Percentiles rank a stretch among this genome's conserved stretches.
phyloP scores from a whole-genome alignment of 1,139 yeast species.

The Scheffersomyces cryptocercus region DNA sequence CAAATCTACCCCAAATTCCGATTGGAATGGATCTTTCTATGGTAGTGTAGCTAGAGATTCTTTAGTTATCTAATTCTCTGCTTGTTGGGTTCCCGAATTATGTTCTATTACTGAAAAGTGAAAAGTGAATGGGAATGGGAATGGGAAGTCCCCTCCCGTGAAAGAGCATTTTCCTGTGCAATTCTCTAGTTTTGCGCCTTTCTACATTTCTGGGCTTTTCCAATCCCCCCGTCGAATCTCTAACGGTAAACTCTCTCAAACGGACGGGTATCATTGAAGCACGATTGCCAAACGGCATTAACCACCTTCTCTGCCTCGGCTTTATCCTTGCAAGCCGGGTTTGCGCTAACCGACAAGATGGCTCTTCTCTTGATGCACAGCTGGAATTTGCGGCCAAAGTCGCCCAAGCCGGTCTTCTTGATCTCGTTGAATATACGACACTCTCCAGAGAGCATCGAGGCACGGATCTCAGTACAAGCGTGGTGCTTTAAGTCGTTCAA shows the following conservation, averaged over 20 bases:
- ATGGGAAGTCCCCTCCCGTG: too few relatives aligned
- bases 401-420: slow-evolving; percentile 59
- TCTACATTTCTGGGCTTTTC: neutral
- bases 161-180: neutral
- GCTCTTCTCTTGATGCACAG: slow-evolving; percentile 90
- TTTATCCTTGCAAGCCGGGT: slow-evolving; percentile 74
- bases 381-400: slow-evolving; percentile 83
- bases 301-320: slow-evolving; percentile 81
- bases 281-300: slow-evolving; percentile 85
- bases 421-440: slow-evolving; percentile 90
- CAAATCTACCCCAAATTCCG: too few relatives aligned
- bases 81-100: too few relatives aligned
- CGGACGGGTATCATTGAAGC: slow-evolving; percentile 94
- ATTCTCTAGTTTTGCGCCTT: too few relatives aligned
- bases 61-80: too few relatives aligned
- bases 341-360: slow-evolving; percentile 74
- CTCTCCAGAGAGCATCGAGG: slow-evolving; percentile 91
- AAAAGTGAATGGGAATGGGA: too few relatives aligned
- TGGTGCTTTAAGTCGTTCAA: slow-evolving; percentile 85
- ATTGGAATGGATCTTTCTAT: too few relatives aligned
- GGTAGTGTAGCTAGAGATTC: too few relatives aligned
- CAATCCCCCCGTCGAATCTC: neutral
- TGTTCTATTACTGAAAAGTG: too few relatives aligned
- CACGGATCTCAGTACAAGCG: slow-evolving; percentile 96
- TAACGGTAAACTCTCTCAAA: slow-evolving; percentile 84